Base-by-base conservation (phyloP, 2,329 filamentous ascomycete genomes). In the Mycosphaerella arachidis region DNA sequence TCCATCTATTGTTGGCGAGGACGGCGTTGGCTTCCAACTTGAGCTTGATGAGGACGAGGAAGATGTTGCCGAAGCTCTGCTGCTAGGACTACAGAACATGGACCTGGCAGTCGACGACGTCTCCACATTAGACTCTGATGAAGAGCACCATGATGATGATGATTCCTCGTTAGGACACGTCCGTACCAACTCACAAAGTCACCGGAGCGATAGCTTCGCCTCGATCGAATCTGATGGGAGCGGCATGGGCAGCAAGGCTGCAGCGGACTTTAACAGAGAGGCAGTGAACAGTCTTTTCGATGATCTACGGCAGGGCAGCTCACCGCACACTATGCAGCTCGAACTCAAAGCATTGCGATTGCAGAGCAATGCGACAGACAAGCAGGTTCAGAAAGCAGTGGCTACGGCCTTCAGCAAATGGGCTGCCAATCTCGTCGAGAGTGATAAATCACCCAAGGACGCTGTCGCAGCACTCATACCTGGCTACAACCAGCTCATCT, bases 311-410 rank as follows among this genome's bases (percentile, higher is more conserved):
- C 84, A 86, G 61, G 88, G 87, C 24, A 79, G 30, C 30, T n/a
- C 27, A 20, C 84, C 86, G 10, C 90, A 95, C 72, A 94, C 96
- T 64, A 92, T 96, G 70, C 91, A 93, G 73, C 84, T 97, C 35
- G 94, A 99, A 73, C 89, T 99, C 63, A 96, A 92, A 79, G 90
- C 91, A 51, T 81, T 97, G n/a, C 88, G 93, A 10, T 90, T 99
- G 74, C 89, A 88, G 57, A 91, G 90, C 69, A 91, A 97, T 70
- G 94, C 94, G 2, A 92, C 91, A 0, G 93, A 96, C 70, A 84
- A 88, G 65, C 89, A 94, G 74, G 90, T 97, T 70, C 90, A 93
- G 48, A 87, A 88, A 35, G 92, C 94, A 16, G 87, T 97, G 27
- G 91, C 91, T 2, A 85, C 88, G 1, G 90, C 92, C 0, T 93